These are phyloP conservation scores for Aspergillus taichungensis DNA, from an alignment of 495 filamentous ascomycete genomes.

Conservation along the genomic window DNA sequence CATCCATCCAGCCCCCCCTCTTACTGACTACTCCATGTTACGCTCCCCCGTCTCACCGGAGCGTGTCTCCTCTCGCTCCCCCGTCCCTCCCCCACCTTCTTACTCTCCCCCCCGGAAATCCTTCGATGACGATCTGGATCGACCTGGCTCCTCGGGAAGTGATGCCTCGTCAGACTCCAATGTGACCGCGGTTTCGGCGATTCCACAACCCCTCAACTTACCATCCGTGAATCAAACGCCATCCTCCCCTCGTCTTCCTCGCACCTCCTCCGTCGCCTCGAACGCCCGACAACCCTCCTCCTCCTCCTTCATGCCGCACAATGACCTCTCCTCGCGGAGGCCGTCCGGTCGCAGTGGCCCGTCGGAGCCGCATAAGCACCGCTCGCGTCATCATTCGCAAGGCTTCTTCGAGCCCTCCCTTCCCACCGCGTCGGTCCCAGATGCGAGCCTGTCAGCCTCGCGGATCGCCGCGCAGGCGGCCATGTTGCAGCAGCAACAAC, in stretches of 20 bases:
- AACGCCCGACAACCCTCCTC: slow-evolving; percentile 21
- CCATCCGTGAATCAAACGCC: slow-evolving; percentile 14
- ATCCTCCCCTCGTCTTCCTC: slow-evolving; percentile 29
- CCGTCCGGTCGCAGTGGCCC: slow-evolving; percentile 33
- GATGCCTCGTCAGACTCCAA: slow-evolving; percentile 43
- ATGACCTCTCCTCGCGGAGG: slow-evolving; percentile 28
- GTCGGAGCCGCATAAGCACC: slow-evolving; percentile 31
- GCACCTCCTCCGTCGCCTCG: slow-evolving; percentile 23
- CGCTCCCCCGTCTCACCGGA: slow-evolving; percentile 26
- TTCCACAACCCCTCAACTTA: slow-evolving; percentile 18
- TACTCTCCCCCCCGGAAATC: slow-evolving; percentile 17
- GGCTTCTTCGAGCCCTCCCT: slow-evolving; percentile 85
- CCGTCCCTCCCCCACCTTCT: slow-evolving; percentile 9
- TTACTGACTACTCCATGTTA: slow-evolving; percentile 12
- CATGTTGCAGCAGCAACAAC: slow-evolving; percentile 57
- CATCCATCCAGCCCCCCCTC: background rate
- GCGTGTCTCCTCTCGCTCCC: slow-evolving; percentile 13
- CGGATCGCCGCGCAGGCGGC: slow-evolving; percentile 88
- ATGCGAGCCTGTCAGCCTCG: slow-evolving; percentile 57
- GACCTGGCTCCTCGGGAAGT: slow-evolving; percentile 42
- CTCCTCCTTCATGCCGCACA: slow-evolving; percentile 31
- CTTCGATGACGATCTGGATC: slow-evolving; percentile 31
- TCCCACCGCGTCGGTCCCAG: slow-evolving; percentile 54
- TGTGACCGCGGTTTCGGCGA: slow-evolving; percentile 37
- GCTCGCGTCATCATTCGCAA: slow-evolving; percentile 61